Base-by-base conservation (phyloP, 495 filamentous ascomycete genomes). In the Antarctomyces pellizariae region DNA sequence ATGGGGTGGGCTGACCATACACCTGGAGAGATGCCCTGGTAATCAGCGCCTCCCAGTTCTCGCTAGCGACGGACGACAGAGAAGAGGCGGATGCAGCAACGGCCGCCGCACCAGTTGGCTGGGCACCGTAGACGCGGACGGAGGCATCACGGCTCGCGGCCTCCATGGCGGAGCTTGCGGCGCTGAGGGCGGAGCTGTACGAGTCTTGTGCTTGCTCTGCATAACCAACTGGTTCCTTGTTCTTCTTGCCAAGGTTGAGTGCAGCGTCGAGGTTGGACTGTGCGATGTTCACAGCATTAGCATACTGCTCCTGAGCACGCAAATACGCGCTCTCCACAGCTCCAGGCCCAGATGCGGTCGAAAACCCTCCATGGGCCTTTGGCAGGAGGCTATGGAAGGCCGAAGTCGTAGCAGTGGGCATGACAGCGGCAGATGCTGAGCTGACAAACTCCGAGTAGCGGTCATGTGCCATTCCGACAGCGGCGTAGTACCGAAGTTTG, bases 401-500 rank as follows among this genome's bases (percentile, higher is more conserved):
- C n/a, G n/a, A n/a, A n/a, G n/a, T n/a, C 1, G 58, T 59, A 2
- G 55, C 52, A 0, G 51, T 60, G 5, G 58, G 56, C 13, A 55
- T 53, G 10, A 69, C 45, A 12, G 64, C 71, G 2, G 56, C 54
- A 12, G 69, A 74, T 13, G 72, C 75, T 5, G 71, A 65, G 7
- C 54, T 56, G 4, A 82, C 33, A 37, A 84, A 80, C 15, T 70
- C 66, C 6, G 71, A 65, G 37, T 79, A 83, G 11, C 66, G 64
- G 22, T 68, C 75, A 40, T 86, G 73, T 2, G 77, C 77, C 12
- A 78, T 36, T 9, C 77, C 77, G 28, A 83, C 36, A 6, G 65
- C 73, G 30, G 77, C 70, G 36, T 80, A 80, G 43, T 82, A 86
- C 35, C 69, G 71, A 28, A 66, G 54, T 34, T 64, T 67, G 15